Evolutionary conservation across 352 stramenopile species (phyloP), one percentile per base, ranked within the genome.

Genomic region (Pythium volutum): DNA sequence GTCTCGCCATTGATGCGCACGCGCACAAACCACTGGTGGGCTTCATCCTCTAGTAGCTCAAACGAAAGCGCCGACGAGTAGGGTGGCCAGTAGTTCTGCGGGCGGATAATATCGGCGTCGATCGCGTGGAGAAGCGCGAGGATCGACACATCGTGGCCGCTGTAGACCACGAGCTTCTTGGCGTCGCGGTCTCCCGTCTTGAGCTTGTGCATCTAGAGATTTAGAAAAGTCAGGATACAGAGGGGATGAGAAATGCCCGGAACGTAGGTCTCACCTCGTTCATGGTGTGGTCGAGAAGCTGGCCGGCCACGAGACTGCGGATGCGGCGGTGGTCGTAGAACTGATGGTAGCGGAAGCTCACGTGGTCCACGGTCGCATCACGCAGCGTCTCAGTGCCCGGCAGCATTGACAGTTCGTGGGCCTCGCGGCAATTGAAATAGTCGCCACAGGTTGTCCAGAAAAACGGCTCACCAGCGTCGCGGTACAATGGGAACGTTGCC

Each of bases 71-170:
- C 75, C 2, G 81, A 82, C 8, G 79, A 80, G 60, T 95, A 95
- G 11, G 81, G 69, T 2, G 85, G 85, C 85, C 85, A 95, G 70
- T 74, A 91, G 14, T 46, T 58, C 15, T 75, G 66, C 38, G 83
- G 56, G n/a, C 82, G 62, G 18, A 72, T 66, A 26, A 89, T 55
- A 25, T 74, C 48, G 11, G 72, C 75, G 49, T 78, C 59, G 20
- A 91, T 71, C 1, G 77, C 79, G 55, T 87, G 79, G n/a, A 95
- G 68, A n/a, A 91, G 63, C 1, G 83, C 82, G 20, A 95, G 69
- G 47, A 95, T 65, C 20, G 83, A 91, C 20, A 93, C 71, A 57
- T 95, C 85, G 59, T 95, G 85, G 31, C 85, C 85, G 50, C 83
- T 93, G 74, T 93, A 95, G 23, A 92, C 66, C 38, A 90, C 61